These are phyloP conservation scores for Eucalyptus cloeziana DNA, from an alignment of 345 rosid genomes.

Conservation along the genomic window DNA sequence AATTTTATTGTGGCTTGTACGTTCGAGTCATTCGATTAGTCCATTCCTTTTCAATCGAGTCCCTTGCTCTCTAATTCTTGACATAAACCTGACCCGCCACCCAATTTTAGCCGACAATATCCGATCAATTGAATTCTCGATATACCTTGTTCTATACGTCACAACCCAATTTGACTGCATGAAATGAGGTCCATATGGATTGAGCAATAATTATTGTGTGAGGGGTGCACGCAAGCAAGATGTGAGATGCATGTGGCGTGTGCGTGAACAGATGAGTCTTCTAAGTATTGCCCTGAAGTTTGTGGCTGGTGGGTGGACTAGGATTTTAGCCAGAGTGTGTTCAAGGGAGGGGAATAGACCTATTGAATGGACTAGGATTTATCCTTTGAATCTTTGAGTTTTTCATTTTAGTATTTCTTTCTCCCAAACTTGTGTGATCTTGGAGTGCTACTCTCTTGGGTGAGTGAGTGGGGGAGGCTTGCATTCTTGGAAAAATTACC, in stretches of 20 bases:
- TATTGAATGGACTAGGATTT: neutral
- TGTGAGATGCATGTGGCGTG: neutral
- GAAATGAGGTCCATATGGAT: too few relatives aligned
- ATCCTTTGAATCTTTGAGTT: neutral
- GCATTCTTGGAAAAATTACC: neutral
- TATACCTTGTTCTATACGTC: neutral
- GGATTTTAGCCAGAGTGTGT: neutral
- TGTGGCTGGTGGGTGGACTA: neutral
- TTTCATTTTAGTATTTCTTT: neutral
- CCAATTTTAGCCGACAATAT: neutral
- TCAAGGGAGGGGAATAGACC: neutral
- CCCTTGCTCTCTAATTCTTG: neutral
- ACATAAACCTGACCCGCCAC: rapidly evolving
- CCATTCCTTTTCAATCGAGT: neutral
- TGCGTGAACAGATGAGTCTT: neutral
- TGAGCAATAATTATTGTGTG: neutral
- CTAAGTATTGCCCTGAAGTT: neutral
- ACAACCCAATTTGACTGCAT: rapidly evolving
- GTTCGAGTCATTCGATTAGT: neutral
- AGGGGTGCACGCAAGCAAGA: neutral
- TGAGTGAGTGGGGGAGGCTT: neutral
- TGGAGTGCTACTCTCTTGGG: neutral
- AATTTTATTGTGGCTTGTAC: neutral
- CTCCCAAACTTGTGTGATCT: neutral
- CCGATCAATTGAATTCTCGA: neutral